Percentiles rank a stretch among this genome's conserved stretches.
Evolutionary conservation across 768 basidiomycete species (phyloP).

Genomic region (Auricularia sp.): DNA sequence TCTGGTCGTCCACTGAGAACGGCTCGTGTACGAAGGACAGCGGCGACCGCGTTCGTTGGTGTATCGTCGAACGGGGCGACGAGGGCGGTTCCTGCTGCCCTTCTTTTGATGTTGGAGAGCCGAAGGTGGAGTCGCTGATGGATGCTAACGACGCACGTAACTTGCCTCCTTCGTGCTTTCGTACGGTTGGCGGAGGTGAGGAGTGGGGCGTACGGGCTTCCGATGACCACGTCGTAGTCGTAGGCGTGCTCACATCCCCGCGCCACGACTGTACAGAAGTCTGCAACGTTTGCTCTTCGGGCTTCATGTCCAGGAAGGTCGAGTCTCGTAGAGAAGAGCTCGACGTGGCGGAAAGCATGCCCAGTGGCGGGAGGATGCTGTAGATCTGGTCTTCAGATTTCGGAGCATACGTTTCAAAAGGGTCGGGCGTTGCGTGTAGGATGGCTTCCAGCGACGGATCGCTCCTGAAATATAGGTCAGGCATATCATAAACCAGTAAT

Average conservation of each 20-base stretch:
- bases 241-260: neutral
- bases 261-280: neutral
- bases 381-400: constrained; percentile 87
- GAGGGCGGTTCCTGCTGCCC: neutral
- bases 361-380: constrained; percentile 80
- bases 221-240: neutral
- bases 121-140: neutral
- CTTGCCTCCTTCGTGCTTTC: neutral
- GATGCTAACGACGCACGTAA: neutral
- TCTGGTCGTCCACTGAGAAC: neutral
- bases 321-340: constrained; percentile 29
- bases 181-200: neutral
- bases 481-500: neutral
- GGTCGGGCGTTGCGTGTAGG: constrained; percentile 82
- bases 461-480: constrained; percentile 24
- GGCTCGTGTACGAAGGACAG: neutral
- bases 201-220: neutral
- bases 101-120: neutral
- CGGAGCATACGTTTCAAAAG: constrained; percentile 85
- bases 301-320: neutral
- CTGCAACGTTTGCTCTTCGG: neutral
- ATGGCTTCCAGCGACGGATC: constrained; percentile 88
- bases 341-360: constrained; percentile 57
- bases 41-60: neutral
- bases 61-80: neutral